Evolutionary conservation across 139 green algal genomes (phyloP).

Genomic region (Deuterostichococcus epilithicus): DNA sequence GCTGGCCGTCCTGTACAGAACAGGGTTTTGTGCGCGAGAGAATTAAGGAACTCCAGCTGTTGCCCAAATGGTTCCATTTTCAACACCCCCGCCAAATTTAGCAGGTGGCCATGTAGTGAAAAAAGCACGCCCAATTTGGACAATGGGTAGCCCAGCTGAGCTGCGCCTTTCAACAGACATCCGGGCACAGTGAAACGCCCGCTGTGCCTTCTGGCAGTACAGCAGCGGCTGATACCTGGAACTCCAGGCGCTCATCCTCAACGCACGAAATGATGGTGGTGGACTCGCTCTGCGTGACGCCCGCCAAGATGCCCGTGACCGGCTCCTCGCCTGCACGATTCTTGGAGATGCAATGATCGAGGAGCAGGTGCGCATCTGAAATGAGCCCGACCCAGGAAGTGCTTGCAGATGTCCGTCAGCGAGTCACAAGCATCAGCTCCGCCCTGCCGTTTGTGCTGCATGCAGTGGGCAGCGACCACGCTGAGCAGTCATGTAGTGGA

Average conservation of each 20-base stretch:
- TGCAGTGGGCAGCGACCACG: too few relatives aligned
- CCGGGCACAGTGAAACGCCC: neutral
- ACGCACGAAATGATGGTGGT: constrained; percentile 88
- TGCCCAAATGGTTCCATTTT: too few relatives aligned
- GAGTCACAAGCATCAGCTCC: too few relatives aligned
- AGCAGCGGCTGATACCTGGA: constrained; percentile 61
- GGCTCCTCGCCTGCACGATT: constrained; percentile 82
- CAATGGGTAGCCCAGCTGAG: too few relatives aligned
- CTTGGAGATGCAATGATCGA: too few relatives aligned
- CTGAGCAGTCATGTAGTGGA: too few relatives aligned
- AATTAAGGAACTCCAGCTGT: too few relatives aligned
- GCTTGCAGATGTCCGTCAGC: too few relatives aligned
- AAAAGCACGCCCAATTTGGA: neutral
- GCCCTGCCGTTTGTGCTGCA: too few relatives aligned
- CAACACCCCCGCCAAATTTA: neutral
- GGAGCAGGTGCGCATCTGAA: too few relatives aligned
- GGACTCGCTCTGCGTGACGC: constrained; percentile 61
- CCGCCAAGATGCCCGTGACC: constrained; percentile 89
- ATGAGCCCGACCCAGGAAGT: too few relatives aligned
- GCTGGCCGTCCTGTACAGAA: constrained; percentile 60
- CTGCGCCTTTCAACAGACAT: neutral
- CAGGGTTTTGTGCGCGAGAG: neutral
- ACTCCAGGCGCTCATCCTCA: constrained; percentile 97
- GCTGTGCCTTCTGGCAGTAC: too few relatives aligned
- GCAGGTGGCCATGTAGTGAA: neutral